Conservation (phyloP, 164 flowering plant species). For the Nymphaea thermarum region DNA sequence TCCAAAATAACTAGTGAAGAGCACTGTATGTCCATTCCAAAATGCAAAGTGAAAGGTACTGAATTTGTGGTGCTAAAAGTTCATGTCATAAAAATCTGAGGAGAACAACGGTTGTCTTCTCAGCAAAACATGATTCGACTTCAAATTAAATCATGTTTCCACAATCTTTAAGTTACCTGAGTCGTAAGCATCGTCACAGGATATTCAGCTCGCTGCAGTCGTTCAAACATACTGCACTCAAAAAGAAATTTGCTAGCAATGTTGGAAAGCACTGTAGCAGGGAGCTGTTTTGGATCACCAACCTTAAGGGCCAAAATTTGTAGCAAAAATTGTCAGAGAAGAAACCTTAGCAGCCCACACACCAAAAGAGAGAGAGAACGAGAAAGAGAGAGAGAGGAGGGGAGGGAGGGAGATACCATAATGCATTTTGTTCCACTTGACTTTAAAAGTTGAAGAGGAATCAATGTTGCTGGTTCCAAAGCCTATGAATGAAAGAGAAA, state of each 20-base stretch:
- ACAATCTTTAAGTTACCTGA: constrained; percentile 39
- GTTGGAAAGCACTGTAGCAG: constrained; percentile 94
- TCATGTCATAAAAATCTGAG: too few relatives aligned
- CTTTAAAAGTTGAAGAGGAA: constrained; percentile 90
- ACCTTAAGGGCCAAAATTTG: constrained; percentile 40
- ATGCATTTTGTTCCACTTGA: constrained; percentile 68
- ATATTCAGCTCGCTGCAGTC: constrained; percentile 85
- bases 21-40: too few relatives aligned
- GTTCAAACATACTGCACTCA: constrained; percentile 98
- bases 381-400: too few relatives aligned
- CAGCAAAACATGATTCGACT: too few relatives aligned
- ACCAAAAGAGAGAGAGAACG: too few relatives aligned
- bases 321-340: not conserved
- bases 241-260: constrained; percentile 75
- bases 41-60: too few relatives aligned
- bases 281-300: constrained; percentile 99
- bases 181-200: constrained; percentile 78
- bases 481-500: constrained; percentile 38
- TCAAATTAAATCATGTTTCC: too few relatives aligned
- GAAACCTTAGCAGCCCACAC: not conserved
- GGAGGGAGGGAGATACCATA: constrained; percentile 37
- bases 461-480: constrained; percentile 91
- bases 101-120: too few relatives aligned
- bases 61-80: too few relatives aligned
- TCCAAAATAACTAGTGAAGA: too few relatives aligned